Evolutionary conservation across 805 yeast species (phyloP), one percentile per base, ranked within the genome.

Genomic region (Hanseniaspora nectarophila): DNA sequence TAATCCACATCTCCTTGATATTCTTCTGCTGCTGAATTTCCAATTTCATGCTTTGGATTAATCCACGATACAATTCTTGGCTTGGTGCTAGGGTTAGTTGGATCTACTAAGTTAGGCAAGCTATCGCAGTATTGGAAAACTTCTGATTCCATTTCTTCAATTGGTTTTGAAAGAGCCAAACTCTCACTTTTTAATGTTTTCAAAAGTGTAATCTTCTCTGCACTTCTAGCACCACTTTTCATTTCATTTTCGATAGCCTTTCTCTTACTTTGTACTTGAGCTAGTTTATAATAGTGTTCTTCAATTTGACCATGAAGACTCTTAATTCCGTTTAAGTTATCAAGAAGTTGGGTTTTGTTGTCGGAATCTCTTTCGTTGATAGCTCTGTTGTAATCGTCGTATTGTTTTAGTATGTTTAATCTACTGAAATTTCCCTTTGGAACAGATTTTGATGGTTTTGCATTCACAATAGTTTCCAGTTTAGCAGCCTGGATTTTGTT

Each of bases 61-160:
- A 85, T 66, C 65, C 75, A 75, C 28, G 72, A 69, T 5, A 77
- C 73, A 0, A 81, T 60, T 23, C 72, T 68, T 21, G 74, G 74
- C 12, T 66, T 61, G 0, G 61, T 56, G 1, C 68, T 67, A 0
- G 69, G 68, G 8, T 78, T 85, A 0, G 72, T 58, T 0, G 70
- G 63, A 54, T 77, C 78, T 0, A 83, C 64, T 21, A 74, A 61
- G 59, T 84, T 85, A 0, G 95, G 95, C n/a, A 85, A 64, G 0
- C 69, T 61, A 9, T 75, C 78, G 1, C 77, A 75, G 13, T 66
- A 63, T 0, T 60, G 54, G 33, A 64, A 62, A 0, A 81, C 63
- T 3, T 62, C 58, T 5, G 66, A 61, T 16, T 77, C 72, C 3
- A 73, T 54, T 0, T 40, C 51, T 9, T 57, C 60, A 33, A 65